Conservation (phyloP, 169 alveolate genomes). For the Plasmodium relictum region DNA sequence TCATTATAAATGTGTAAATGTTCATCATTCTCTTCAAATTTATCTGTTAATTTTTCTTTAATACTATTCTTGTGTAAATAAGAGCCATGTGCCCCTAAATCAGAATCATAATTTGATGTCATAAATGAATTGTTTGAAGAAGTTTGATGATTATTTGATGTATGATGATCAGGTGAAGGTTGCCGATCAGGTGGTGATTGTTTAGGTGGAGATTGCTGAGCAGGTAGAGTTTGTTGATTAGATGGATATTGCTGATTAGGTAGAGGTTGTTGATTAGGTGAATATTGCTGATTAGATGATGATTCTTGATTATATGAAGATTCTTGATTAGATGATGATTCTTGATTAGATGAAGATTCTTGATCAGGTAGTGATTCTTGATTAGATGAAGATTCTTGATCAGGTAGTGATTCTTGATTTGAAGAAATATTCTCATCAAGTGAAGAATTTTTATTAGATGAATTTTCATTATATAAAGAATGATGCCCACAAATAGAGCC, state of each 20-base stretch:
- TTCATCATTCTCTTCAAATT: slow-evolving; percentile 4
- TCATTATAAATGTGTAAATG: not conserved
- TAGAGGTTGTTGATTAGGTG: not conserved
- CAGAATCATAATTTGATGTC: too few relatives aligned
- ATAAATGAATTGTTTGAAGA: not conserved
- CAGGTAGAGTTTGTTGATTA: not conserved
- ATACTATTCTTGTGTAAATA: not conserved
- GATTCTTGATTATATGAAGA: not conserved
- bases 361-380: not conserved
- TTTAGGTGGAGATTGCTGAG: not conserved
- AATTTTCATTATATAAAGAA: not conserved
- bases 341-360: not conserved
- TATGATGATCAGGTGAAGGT: too few relatives aligned
- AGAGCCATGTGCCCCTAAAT: not conserved
- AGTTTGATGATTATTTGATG: too few relatives aligned
- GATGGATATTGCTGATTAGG: not conserved
- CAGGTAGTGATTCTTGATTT: not conserved
- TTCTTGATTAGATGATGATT: not conserved
- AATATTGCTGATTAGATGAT: not conserved
- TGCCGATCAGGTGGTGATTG: not conserved
- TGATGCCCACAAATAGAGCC: not conserved
- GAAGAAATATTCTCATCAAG: not conserved
- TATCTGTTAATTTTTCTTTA: slow-evolving; percentile 28
- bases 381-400: not conserved
- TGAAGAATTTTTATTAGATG: not conserved